Base-by-base conservation (phyloP, 2,329 filamentous ascomycete genomes). In the Apiospora saccharicola region DNA sequence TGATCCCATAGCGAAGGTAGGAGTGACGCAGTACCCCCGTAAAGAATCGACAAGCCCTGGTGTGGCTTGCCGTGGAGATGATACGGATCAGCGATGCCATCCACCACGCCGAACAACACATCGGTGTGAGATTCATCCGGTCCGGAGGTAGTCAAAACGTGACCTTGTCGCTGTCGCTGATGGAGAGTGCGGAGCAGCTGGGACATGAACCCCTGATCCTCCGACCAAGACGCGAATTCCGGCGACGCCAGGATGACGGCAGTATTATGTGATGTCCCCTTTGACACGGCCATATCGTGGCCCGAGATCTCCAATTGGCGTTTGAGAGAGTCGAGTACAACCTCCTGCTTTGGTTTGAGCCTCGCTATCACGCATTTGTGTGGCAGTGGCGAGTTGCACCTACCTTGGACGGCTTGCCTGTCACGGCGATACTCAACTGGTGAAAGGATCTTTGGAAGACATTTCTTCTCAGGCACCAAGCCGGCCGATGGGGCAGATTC, bases 71-170 rank as follows among this genome's bases (percentile, higher is more conserved):
- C 75, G 44, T 78, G 78, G 22, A 79, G 77, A 30, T 75, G 73
- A 7, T n/a, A 14, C 78, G 75, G 12, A 85, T 83, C 30, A 84
- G 80, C 44, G 92, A 79, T 12, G 10, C 86, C 84, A 77, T 92
- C 90, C 41, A 90, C 86, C 5, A 90, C 86, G 16, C 87, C 90
- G 34, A 83, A 83, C 19, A 92, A 74, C 10, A 91, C 81, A 73
- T 87, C 71, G 46, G 89, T 80, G 5, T 73, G 71, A 19, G 68
- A 43, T 49, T 67, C 41, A 37, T 46, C 19, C 22, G 71, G 47
- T n/a, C 8, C 34, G 8, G 34, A 22, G 0, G 53, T 14, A 5
- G 8, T 34, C 30, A 8, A 6, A 12, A 10, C 12, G 19, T 14
- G 34, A n/a, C 10, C 30, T n/a, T 10, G 30, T 14, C 3, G 7